Percentiles rank a stretch among this genome's conserved stretches.
Evolutionary conservation across 2,329 filamentous ascomycete species (phyloP).

Genomic region (Sporothrix phasma): DNA sequence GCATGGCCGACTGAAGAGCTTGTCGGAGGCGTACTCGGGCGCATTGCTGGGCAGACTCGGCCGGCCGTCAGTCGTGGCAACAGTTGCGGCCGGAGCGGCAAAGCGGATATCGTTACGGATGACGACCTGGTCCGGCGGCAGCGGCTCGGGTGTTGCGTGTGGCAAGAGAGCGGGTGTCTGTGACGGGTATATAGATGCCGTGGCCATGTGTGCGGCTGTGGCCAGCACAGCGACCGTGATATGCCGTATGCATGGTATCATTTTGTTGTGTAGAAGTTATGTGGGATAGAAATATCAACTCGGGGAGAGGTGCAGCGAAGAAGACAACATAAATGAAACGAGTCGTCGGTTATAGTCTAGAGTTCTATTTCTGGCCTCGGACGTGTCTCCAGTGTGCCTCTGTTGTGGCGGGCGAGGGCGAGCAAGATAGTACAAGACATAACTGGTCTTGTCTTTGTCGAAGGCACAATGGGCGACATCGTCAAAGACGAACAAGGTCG

Average conservation of each 20-base stretch:
- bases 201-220: background rate
- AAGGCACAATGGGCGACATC: background rate
- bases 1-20: constrained; percentile 42
- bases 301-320: no score
- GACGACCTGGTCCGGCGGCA: background rate
- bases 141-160: background rate
- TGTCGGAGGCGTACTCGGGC: constrained; percentile 28
- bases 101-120: background rate
- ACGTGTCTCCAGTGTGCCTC: no score
- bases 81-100: background rate
- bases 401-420: background rate
- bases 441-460: background rate
- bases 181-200: background rate
- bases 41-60: constrained; percentile 28
- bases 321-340: no score
- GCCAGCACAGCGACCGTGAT: background rate
- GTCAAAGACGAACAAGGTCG: background rate
- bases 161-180: background rate
- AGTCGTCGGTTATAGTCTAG: no score
- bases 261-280: background rate
- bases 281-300: no score
- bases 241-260: background rate
- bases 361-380: no score
- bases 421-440: background rate
- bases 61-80: constrained; percentile 26